A percentile compares a stretch with the other conserved stretches of the same genome.
Evolutionary conservation across 208 protist genomes (phyloP).

Genomic region (Trypanosoma platydactyli): DNA sequence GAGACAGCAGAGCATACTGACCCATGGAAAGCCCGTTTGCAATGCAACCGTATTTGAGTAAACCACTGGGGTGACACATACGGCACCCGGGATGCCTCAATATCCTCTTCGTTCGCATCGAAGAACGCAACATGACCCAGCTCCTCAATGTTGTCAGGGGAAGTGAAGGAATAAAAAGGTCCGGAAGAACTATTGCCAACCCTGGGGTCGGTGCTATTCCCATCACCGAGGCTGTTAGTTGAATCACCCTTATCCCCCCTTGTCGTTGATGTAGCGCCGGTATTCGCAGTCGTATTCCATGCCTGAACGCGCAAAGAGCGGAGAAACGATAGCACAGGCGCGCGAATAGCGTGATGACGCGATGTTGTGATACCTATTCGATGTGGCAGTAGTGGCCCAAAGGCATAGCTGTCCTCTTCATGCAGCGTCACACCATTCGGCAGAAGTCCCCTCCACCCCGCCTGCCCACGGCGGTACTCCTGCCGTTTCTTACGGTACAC

Average conservation of each 20-base stretch:
- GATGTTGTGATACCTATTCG: conserved; percentile 47
- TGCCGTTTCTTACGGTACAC: conserved; percentile 9
- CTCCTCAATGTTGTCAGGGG: neutral
- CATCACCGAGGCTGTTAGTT: neutral
- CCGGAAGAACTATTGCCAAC: neutral
- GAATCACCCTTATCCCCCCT: neutral
- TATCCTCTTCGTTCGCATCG: conserved; percentile 43
- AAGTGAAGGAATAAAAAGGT: neutral
- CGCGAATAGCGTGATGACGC: conserved; percentile 46
- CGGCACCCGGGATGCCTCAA: conserved; percentile 38
- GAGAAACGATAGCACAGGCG: conserved; percentile 45
- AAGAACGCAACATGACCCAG: conserved; percentile 43
- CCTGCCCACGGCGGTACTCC: neutral
- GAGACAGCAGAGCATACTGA: conserved; percentile 9
- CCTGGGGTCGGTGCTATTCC: neutral
- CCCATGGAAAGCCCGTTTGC: neutral
- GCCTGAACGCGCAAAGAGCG: conserved; percentile 46
- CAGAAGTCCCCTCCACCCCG: neutral
- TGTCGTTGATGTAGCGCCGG: neutral
- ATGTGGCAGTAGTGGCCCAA: conserved; percentile 64
- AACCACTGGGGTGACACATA: conserved; percentile 75
- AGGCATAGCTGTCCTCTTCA: conserved; percentile 57
- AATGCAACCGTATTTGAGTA: neutral
- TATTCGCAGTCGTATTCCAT: conserved; percentile 4
- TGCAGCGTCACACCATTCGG: neutral